Conservation (phyloP, 129 eudicot genomes). For the Silybum marianum region DNA sequence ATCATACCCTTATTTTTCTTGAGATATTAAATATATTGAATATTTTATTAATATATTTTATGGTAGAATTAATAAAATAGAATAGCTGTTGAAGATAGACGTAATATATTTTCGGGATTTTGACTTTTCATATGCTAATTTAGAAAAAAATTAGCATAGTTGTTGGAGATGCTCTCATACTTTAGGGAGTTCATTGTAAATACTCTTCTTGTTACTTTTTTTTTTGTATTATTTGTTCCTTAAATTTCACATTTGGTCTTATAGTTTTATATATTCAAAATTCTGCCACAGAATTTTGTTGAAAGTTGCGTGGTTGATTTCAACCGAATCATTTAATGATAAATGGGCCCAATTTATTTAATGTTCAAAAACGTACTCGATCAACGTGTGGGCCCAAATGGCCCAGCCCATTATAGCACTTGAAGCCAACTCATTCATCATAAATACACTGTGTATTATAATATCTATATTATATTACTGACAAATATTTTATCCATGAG, state of each 20-base stretch:
- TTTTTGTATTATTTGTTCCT: neutral
- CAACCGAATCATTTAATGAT: constrained; percentile 19
- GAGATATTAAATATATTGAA: too few species aligned
- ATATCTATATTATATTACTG: neutral
- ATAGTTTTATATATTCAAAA: neutral
- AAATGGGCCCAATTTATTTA: constrained; percentile 21
- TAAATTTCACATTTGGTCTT: neutral
- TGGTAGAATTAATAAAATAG: too few species aligned
- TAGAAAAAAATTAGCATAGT: too few species aligned
- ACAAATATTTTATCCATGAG: too few species aligned
- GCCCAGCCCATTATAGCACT: constrained; percentile 22
- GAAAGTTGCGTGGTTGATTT: constrained; percentile 5
- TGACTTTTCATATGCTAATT: too few species aligned
- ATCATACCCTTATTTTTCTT: too few species aligned
- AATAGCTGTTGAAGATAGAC: too few species aligned
- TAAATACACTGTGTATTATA: neutral
- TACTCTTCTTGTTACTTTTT: neutral
- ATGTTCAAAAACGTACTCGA: neutral
- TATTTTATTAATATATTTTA: too few species aligned
- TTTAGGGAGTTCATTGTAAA: neutral
- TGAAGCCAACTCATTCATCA: constrained; percentile 9
- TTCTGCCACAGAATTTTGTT: constrained; percentile 16
- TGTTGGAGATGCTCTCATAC: neutral
- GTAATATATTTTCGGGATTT: too few species aligned
- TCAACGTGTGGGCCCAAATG: constrained; percentile 18